Base-by-base conservation (phyloP, 2,329 filamentous ascomycete species). In the Pyrenophora seminiperda region DNA sequence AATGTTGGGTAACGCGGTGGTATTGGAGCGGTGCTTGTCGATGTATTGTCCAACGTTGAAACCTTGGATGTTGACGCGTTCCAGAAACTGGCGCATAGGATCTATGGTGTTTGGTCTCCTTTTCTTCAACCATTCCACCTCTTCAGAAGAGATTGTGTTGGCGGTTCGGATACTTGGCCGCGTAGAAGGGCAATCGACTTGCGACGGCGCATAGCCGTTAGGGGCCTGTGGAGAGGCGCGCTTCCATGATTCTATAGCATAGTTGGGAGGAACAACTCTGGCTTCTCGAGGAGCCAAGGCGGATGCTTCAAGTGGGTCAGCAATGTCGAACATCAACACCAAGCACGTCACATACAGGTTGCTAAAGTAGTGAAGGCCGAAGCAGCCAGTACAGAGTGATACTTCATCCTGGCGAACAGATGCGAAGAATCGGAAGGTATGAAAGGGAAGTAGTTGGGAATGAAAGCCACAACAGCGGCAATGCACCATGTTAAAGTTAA, bases 21-120 rank as follows among this genome's bases (percentile, higher is more conserved):
- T 76, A 70, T 88, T 87, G 53, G 76, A 74, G 20, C 74, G 73
- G 52, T 83, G 71, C 1, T 75, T 75, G 45, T 86, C 79, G 62
- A 97, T 84, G 69, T 94, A 97, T 1, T 75, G 69, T 1, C 77
- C 78, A n/a, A 85, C 87, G 72, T 96, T 86, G 54, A 97, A 93
- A 51, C 82, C 84, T n/a, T 82, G 75, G 55, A 97, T 92, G 62
- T 84, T 84, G 65, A 90, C 79, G 50, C 88, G 83, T 14, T 77
- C 77, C 42, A 97, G 79, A 58, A 96, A 85, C 14, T 87, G 80
- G 47, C 80, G 83, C 81, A 97, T 87, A n/a, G 90, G 85, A 7
- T 83, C 74, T 14, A 92, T 75, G 0, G 91, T 95, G 57, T 87
- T 86, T 53, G 84, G 83, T 56, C 91, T 83, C 50, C 93, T 83